Percentiles rank a stretch among this genome's conserved stretches.
Evolutionary conservation across 139 green algal genomes (phyloP).

Genomic region (Closterium sp.): DNA sequence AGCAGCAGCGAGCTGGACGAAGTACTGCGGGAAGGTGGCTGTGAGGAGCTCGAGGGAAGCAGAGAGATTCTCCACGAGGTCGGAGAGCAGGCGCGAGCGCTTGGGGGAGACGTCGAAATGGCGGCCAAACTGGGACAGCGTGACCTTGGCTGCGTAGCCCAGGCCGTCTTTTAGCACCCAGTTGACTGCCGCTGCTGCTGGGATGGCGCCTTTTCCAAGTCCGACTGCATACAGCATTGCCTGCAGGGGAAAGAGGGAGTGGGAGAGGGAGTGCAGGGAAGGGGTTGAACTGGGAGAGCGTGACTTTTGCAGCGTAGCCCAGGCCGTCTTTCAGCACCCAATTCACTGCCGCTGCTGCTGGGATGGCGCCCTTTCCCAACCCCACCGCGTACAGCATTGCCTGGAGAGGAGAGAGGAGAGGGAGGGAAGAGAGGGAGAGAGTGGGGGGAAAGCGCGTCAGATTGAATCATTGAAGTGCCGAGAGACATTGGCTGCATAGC

Average conservation of each 20-base stretch:
- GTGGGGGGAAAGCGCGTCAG: no score
- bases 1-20: constrained; percentile 13
- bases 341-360: neutral
- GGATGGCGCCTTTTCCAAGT: constrained; percentile 52
- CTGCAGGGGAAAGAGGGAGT: neutral
- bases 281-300: no score
- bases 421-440: no score
- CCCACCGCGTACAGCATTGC: constrained; percentile 55
- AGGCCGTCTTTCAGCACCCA: constrained; percentile 28
- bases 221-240: constrained; percentile 55
- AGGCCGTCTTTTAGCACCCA: no score
- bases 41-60: constrained; percentile 46
- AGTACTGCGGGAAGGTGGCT: constrained; percentile 29
- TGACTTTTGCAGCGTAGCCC: constrained; percentile 22
- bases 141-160: constrained; percentile 54
- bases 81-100: constrained; percentile 22
- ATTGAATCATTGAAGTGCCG: no score
- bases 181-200: constrained; percentile 52
- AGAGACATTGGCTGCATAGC: no score
- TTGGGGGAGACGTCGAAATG: constrained; percentile 55
- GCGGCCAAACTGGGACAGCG: constrained; percentile 43
- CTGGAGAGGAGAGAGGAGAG: neutral
- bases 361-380: constrained; percentile 51
- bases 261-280: neutral
- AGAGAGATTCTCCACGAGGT: constrained; percentile 28